Conservation (phyloP, 2,329 filamentous ascomycete species). For the Aureobasidium sp. region DNA sequence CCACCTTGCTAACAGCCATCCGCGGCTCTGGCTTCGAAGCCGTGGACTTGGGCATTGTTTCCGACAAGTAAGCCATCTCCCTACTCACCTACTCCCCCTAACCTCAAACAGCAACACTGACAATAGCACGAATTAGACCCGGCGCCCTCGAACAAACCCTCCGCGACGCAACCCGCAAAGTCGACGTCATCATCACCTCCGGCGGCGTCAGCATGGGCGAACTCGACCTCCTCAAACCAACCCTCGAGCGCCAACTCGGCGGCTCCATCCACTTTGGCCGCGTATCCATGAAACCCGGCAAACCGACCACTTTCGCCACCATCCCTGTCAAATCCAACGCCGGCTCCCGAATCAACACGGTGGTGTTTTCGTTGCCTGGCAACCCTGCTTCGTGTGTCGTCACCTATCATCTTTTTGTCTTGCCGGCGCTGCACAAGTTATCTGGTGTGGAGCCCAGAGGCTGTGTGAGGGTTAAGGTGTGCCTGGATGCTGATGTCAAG, state of each 20-base stretch:
- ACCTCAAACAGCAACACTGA: background rate
- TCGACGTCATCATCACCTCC: constrained; percentile 82
- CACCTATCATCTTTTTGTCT: constrained; percentile 87
- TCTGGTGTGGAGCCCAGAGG: constrained; percentile 62
- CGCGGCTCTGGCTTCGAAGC: constrained; percentile 68
- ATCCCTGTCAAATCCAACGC: constrained; percentile 54
- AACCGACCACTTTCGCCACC: constrained; percentile 94
- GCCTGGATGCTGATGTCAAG: constrained; percentile 63
- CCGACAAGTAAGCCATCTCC: constrained; percentile 49
- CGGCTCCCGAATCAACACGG: constrained; percentile 55
- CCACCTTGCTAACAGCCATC: constrained; percentile 74
- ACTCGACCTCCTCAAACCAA: constrained; percentile 91
- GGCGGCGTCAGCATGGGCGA: constrained; percentile 98
- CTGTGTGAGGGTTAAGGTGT: constrained; percentile 64
- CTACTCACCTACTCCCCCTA: background rate
- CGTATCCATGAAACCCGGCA: constrained; percentile 96
- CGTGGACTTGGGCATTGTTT: constrained; percentile 79
- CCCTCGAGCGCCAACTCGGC: constrained; percentile 80
- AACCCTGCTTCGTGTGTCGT: constrained; percentile 92
- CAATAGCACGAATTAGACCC: constrained; percentile 37
- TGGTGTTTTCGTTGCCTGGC: constrained; percentile 84
- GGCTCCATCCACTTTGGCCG: constrained; percentile 95
- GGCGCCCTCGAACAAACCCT: constrained; percentile 70
- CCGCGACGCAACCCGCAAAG: constrained; percentile 63
- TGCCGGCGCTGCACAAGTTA: constrained; percentile 75